Evolutionary conservation across 2,329 filamentous ascomycete species (phyloP).

Genomic region (Amesomyces nigricolor): DNA sequence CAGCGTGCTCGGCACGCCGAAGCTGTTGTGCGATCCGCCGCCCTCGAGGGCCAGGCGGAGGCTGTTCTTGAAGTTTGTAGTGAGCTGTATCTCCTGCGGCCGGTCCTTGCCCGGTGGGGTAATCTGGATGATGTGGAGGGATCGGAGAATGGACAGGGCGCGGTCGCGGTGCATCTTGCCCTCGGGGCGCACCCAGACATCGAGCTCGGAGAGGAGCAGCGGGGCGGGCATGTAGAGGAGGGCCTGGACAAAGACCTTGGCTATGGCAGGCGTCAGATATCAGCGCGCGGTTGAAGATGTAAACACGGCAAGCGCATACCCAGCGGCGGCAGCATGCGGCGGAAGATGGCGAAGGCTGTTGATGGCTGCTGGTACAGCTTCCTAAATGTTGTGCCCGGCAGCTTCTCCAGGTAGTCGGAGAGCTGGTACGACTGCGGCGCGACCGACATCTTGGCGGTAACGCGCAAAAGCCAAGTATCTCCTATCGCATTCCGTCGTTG

Average conservation of each 20-base stretch:
- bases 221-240: conserved; percentile 85
- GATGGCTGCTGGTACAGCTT: conserved; percentile 94
- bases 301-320: conserved; percentile 43
- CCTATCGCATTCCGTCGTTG: conserved; percentile 15
- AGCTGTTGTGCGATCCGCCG: conserved; percentile 77
- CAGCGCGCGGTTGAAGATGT: background rate
- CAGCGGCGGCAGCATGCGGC: conserved; percentile 91
- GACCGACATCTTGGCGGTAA: conserved; percentile 38
- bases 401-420: conserved; percentile 88
- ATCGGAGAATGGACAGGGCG: conserved; percentile 71
- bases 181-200: conserved; percentile 73
- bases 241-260: conserved; percentile 93
- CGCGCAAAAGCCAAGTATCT: background rate
- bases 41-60: conserved; percentile 84
- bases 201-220: conserved; percentile 72
- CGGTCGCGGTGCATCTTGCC: conserved; percentile 69
- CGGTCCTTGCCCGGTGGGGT: conserved; percentile 55
- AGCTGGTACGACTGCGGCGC: conserved; percentile 51
- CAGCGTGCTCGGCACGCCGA: conserved; percentile 74
- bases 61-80: conserved; percentile 75
- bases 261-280: conserved; percentile 38
- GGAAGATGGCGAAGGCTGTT: conserved; percentile 89
- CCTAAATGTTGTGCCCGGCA: conserved; percentile 82
- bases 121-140: conserved; percentile 79
- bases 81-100: conserved; percentile 68